phyloP scores from a whole-genome alignment of 441 rosid species.

The Flueggea neowawraea region DNA sequence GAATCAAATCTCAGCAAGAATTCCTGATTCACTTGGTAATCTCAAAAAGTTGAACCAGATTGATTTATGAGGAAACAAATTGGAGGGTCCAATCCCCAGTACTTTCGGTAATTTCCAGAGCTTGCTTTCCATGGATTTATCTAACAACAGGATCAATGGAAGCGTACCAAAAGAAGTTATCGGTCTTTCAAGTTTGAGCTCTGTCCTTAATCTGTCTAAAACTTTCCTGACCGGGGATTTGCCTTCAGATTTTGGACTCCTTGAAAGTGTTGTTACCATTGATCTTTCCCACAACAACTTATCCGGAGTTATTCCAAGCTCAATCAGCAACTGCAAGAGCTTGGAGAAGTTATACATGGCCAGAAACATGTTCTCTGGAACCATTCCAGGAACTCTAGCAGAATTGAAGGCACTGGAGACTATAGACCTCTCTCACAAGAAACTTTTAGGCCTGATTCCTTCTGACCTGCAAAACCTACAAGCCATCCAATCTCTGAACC shows the following conservation, averaged over 20 bases:
- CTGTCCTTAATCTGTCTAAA: conserved; percentile 33
- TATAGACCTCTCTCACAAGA: conserved; percentile 47
- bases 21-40: conserved; percentile 35
- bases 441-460: conserved; percentile 47
- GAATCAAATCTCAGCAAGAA: conserved; percentile 34
- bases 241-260: conserved; percentile 34
- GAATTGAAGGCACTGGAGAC: conserved; percentile 39
- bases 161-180: conserved; percentile 43
- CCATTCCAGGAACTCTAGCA: conserved; percentile 30
- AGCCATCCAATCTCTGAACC: conserved; percentile 36
- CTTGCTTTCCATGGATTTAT: conserved; percentile 39
- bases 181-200: conserved; percentile 33
- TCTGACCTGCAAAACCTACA: conserved; percentile 23
- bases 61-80: conserved; percentile 36
- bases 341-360: conserved; percentile 42
- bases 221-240: conserved; percentile 38
- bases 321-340: conserved; percentile 38
- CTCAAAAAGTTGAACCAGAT: conserved; percentile 29
- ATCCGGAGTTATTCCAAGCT: conserved; percentile 35
- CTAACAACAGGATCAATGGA: conserved; percentile 43
- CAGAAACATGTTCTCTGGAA: conserved; percentile 31
- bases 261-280: conserved; percentile 28
- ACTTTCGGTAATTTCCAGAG: conserved; percentile 33
- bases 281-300: conserved; percentile 40
- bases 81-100: conserved; percentile 33